Base-by-base conservation (phyloP, 176 grass and related monocot species). In the Pharus latifolius region DNA sequence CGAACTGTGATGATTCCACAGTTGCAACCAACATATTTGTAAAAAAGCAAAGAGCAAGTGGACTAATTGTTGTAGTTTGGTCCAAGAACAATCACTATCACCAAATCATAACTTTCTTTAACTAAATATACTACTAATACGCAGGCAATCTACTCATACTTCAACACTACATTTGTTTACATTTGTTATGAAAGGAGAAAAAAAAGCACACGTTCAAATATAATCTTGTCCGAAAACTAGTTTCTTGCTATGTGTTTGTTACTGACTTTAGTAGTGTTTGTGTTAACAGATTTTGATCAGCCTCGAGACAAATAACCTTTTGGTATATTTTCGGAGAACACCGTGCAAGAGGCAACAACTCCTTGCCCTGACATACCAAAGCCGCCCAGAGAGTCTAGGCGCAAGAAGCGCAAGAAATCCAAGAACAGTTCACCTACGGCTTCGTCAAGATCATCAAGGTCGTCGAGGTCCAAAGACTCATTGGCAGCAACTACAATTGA, bases 261-360 rank as follows among this genome's bases (percentile, higher is more conserved):
- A 15, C 7, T 49, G 10, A 55, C 35, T 56, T 58, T 59, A 22
- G n/a, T n/a, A 13, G 12, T 73, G 23, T 49, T 0, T 40, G 2
- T 42, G 38, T 8, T 25, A 10, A 54, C 78, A 96, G 91, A 85
- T 49, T 80, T 88, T 25, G 81, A 96, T 34, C 77, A 87, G 22
- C 70, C 71, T 25, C 44, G 61, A 27, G 75, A 60, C 54, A 3
- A 22, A 34, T 30, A 80, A n/a, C 35, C 40, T 67, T 63, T 53
- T 29, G 53, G 46, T n/a, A 55, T 67, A 12, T 64, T 61, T 41
- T 10, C 84, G 5, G 77, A 80, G 11, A 43, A 59, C 47, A 50
- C 31, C 38, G 45, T 20, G 14, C 63, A 52, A 45, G 86, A 75
- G 8, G 6, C 48, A 7, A 13, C 38, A 24, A 74, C n/a, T 13